A percentile compares a stretch with the other conserved stretches of the same genome.
Conservation (phyloP, 345 rosid species). For the Syzygium aromaticum region DNA sequence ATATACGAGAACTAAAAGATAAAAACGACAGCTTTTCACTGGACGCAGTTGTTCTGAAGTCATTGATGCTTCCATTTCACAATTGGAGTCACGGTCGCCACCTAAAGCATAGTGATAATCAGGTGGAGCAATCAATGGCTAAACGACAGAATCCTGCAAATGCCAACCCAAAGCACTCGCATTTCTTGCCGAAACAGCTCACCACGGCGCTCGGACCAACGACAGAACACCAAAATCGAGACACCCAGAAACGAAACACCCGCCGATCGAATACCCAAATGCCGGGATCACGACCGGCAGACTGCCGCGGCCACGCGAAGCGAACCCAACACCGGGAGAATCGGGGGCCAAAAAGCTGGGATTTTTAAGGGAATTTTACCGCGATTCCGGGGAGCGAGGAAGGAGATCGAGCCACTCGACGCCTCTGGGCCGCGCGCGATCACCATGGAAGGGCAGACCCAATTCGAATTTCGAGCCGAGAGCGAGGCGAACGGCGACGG, state of each 20-base stretch:
- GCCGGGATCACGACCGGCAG: not conserved
- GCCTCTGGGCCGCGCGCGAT: not conserved
- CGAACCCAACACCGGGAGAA: not conserved
- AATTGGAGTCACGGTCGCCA: not conserved
- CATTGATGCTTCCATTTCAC: not conserved
- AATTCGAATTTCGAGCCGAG: not conserved
- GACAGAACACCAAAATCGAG: not conserved
- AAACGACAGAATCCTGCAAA: not conserved
- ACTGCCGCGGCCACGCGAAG: not conserved
- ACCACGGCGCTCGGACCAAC: not conserved
- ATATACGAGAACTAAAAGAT: not conserved
- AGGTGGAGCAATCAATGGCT: not conserved
- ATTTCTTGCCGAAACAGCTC: not conserved
- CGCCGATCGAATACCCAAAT: not conserved
- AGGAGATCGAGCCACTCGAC: not conserved
- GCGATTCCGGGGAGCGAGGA: not conserved
- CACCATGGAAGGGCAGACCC: not conserved
- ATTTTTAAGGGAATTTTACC: not conserved
- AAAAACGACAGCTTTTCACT: not conserved
- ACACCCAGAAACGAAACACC: not conserved
- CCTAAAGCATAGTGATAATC: not conserved
- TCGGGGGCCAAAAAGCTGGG: not conserved
- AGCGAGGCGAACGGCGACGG: not conserved
- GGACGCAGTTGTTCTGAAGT: not conserved
- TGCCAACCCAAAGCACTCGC: not conserved